phyloP scores from a whole-genome alignment of 352 stramenopile species.

The Pythium utonaiense region DNA sequence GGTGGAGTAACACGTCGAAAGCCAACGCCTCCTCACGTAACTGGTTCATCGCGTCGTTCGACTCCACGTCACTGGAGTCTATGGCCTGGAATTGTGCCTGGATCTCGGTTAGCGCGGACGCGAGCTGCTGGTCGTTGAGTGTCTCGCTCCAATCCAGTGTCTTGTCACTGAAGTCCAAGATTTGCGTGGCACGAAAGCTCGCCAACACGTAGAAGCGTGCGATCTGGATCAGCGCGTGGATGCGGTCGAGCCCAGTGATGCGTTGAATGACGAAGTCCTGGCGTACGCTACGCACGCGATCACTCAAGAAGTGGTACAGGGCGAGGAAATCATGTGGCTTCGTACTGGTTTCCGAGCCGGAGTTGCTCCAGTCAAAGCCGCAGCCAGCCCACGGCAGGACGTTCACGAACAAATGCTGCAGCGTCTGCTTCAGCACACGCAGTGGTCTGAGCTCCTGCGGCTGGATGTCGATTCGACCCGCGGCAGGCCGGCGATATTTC shows the following conservation, averaged over 20 bases:
- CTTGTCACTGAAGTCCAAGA: slow-evolving; percentile 24
- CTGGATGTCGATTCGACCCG: slow-evolving; percentile 18
- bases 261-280: slow-evolving; percentile 73
- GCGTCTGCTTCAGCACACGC: slow-evolving; percentile 3
- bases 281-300: slow-evolving; percentile 65
- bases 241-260: slow-evolving; percentile 29
- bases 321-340: slow-evolving; percentile 39
- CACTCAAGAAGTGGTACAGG: slow-evolving; percentile 68
- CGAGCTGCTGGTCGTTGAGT: slow-evolving; percentile 67
- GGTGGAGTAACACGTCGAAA: slow-evolving; percentile 57
- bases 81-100: slow-evolving; percentile 32
- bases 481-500: slow-evolving; percentile 26
- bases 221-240: slow-evolving; percentile 44
- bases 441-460: slow-evolving; percentile 14
- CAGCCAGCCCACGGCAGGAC: slow-evolving; percentile 11
- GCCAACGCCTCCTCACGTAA: slow-evolving; percentile 41
- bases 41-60: slow-evolving; percentile 1
- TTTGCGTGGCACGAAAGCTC: slow-evolving; percentile 32
- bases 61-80: neutral
- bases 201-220: slow-evolving; percentile 57
- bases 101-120: slow-evolving; percentile 53
- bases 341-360: neutral
- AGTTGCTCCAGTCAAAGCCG: slow-evolving; percentile 20
- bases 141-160: slow-evolving; percentile 61
- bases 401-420: slow-evolving; percentile 19